Percentiles rank a stretch among this genome's conserved stretches.
Conservation (phyloP, 2,329 filamentous ascomycete genomes). For the Lecanicillium sp. region DNA sequence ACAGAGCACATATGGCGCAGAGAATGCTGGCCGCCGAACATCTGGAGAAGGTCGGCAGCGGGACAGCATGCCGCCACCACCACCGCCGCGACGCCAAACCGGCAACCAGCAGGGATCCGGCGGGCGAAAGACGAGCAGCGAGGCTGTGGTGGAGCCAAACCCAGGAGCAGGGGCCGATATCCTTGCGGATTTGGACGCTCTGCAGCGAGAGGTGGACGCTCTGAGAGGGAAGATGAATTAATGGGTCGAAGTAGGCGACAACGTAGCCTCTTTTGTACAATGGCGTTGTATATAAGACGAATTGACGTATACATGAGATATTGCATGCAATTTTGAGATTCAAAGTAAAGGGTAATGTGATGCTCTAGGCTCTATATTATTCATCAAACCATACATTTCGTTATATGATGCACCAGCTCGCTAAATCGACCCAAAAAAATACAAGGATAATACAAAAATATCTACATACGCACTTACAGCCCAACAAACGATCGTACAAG, state of each 20-base stretch:
- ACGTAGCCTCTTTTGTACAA: too few species aligned
- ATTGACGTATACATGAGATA: too few species aligned
- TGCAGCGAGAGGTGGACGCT: slow-evolving; percentile 71
- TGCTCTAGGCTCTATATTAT: too few species aligned
- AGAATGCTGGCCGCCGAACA: slow-evolving; percentile 23
- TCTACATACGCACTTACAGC: slow-evolving; percentile 16
- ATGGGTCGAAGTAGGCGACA: too few species aligned
- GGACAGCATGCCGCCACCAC: slow-evolving; percentile 26
- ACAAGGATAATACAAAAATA: too few species aligned
- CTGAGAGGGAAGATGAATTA: slow-evolving; percentile 24
- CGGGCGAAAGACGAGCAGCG: slow-evolving; percentile 11
- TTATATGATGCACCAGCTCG: too few species aligned
- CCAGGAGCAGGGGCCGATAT: slow-evolving; percentile 46
- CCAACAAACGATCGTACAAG: slow-evolving; percentile 41
- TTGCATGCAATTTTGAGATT: too few species aligned
- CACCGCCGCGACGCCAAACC: slow-evolving; percentile 42
- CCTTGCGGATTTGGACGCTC: slow-evolving; percentile 60
- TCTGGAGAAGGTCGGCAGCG: slow-evolving; percentile 20
- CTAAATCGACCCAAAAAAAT: too few species aligned
- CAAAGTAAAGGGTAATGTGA: too few species aligned
- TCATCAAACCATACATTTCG: too few species aligned
- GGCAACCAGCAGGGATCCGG: slow-evolving; percentile 26
- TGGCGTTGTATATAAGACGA: too few species aligned
- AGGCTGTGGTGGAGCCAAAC: slow-evolving; percentile 9
- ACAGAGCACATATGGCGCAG: slow-evolving; percentile 32